These are phyloP conservation scores for Cynanchum wilfordii DNA, from an alignment of 257 asterid species.

Conservation along the genomic window DNA sequence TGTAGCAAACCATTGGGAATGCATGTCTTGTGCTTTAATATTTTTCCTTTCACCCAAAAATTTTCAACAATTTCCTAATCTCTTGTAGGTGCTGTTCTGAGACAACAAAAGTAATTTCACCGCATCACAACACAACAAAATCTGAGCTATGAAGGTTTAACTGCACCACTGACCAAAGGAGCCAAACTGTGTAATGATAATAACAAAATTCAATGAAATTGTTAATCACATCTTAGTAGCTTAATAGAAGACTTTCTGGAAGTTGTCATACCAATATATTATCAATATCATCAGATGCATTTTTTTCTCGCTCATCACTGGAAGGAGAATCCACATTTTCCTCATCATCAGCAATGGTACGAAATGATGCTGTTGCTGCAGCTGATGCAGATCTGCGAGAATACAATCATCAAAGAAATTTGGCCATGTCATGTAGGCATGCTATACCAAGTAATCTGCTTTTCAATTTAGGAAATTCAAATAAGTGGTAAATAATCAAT, in stretches of 20 bases:
- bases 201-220: not conserved
- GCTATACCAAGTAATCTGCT: not conserved
- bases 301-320: slow-evolving; percentile 62
- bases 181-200: not conserved
- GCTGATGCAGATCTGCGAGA: slow-evolving; percentile 67
- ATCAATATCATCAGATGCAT: slow-evolving; percentile 44
- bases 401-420: slow-evolving; percentile 15
- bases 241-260: not conserved
- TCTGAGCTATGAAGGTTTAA: not conserved
- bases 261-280: slow-evolving; percentile 59
- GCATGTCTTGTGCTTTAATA: not conserved
- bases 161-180: not conserved
- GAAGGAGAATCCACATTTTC: slow-evolving; percentile 79
- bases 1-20: not conserved
- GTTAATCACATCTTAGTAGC: not conserved
- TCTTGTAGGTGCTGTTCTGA: not conserved
- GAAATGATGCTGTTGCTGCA: slow-evolving; percentile 72
- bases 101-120: not conserved
- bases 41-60: not conserved
- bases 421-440: not conserved
- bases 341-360: slow-evolving; percentile 64
- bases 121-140: not conserved
- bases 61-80: not conserved
- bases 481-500: not conserved
- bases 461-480: not conserved